Base-by-base conservation (phyloP, 208 protist genomes). In the Borovskyia barvae region DNA sequence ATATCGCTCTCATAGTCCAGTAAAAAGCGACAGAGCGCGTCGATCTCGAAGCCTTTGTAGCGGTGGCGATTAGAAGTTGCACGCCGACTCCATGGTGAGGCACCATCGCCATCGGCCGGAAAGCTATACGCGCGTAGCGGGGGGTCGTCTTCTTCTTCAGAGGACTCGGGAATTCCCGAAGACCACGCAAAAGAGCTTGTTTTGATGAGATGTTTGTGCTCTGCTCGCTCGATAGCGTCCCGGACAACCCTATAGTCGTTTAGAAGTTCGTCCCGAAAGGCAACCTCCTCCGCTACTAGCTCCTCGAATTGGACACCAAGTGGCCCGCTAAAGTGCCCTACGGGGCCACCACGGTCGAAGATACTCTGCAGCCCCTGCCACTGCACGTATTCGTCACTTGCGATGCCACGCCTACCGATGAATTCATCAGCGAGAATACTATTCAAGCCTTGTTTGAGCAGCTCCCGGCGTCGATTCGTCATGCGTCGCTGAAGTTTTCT, bases 21-120 rank as follows among this genome's bases (percentile, higher is more conserved):
- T 37, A 78, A 46, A 35, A 78, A 78, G 20, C 65, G 46, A 8
- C 72, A 64, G 1, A 78, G 59, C 1, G 65, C 15, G n/a, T 78
- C 72, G 2, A 78, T 51, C 17, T 66, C 58, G 47, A 74, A 78
- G n/a, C 72, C 72, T 20, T 64, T 74, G 58, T 78, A 78, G 36
- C 37, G 71, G 14, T 19, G 49, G 7, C 52, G 42, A 19, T 19
- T 40, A 2, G 15, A 30, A n/a, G 33, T 50, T 19, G 2, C 6
- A 8, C 54, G 28, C 8, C 36, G 17, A 1, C 29, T 4, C 7
- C 24, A 28, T n/a, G 32, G 14, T 33, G 40, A 14, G 5, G 30
- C 48, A 2, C 36, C 48, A 15, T 2, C 48, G 4, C 32, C 29
- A 1, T 28, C 32, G 19, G 24, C 32, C 12, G 26, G 48, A 14